These are phyloP conservation scores for Chrysoporthe cubensis DNA, from an alignment of 2,329 filamentous ascomycete species.

Conservation along the genomic window DNA sequence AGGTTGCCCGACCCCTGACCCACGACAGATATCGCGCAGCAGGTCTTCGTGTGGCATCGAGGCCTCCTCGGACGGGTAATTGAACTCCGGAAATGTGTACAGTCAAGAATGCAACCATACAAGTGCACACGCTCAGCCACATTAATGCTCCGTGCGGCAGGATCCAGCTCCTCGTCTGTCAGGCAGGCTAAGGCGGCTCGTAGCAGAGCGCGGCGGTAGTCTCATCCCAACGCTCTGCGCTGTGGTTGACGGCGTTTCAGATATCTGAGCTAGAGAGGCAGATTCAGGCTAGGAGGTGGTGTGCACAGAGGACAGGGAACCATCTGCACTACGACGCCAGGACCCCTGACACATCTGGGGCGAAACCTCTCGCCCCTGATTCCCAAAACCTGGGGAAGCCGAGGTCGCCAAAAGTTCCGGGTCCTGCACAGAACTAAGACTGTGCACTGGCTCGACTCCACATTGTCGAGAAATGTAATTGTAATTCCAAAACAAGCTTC, in stretches of 20 bases:
- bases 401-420: not conserved
- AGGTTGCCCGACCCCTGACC: conserved; percentile 12
- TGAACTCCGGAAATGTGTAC: not conserved
- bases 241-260: conserved; percentile 15
- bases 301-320: not conserved
- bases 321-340: not conserved
- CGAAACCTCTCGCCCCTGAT: conserved; percentile 3
- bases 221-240: not conserved
- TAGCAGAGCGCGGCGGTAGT: not conserved
- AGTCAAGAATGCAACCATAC: not conserved
- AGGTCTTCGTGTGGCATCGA: not conserved
- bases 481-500: not conserved
- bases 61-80: not conserved
- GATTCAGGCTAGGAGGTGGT: conserved; percentile 1
- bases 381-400: not conserved
- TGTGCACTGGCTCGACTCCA: not conserved
- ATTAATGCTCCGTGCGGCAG: not conserved
- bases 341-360: not conserved
- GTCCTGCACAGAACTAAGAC: not conserved
- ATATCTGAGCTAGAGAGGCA: not conserved
- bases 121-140: not conserved
- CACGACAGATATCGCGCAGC: not conserved
- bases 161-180: not conserved
- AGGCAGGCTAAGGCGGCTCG: not conserved
- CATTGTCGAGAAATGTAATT: not conserved